phyloP scores from a whole-genome alignment of 495 filamentous ascomycete species.

The Neurospora sp. region DNA sequence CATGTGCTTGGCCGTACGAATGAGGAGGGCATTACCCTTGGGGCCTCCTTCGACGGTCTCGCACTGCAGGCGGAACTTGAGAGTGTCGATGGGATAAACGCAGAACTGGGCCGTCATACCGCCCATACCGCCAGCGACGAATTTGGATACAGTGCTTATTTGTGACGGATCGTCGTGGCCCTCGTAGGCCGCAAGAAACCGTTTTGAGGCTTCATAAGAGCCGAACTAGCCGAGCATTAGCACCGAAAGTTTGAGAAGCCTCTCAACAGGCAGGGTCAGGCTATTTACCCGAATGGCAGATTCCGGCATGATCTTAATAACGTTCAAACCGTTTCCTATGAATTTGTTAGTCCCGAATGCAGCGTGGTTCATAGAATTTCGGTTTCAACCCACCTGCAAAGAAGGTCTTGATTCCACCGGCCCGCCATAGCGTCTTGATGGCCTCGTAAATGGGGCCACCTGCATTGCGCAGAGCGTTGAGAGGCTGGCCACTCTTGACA shows the following conservation, averaged over 20 bases:
- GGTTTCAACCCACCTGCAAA: constrained; percentile 66
- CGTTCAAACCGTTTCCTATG: constrained; percentile 89
- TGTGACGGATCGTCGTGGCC: constrained; percentile 73
- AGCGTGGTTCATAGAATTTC: neutral
- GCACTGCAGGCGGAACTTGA: constrained; percentile 95
- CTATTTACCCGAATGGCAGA: constrained; percentile 66
- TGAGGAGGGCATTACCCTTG: constrained; percentile 74
- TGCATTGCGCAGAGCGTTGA: constrained; percentile 55
- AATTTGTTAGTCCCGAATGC: constrained; percentile 19
- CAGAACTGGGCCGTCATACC: constrained; percentile 94
- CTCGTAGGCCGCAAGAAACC: constrained; percentile 74
- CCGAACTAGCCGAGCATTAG: constrained; percentile 52
- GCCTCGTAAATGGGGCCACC: constrained; percentile 62
- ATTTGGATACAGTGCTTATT: constrained; percentile 75
- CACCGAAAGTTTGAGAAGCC: neutral
- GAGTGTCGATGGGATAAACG: constrained; percentile 92
- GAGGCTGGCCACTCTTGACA: constrained; percentile 59
- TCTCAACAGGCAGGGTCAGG: neutral
- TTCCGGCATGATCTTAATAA: constrained; percentile 95
- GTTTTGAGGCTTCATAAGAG: constrained; percentile 91
- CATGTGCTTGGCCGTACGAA: constrained; percentile 74
- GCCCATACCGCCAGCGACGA: constrained; percentile 79
- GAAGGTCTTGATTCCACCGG: constrained; percentile 82
- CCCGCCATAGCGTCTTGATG: constrained; percentile 63
- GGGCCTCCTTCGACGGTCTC: constrained; percentile 79